Evolutionary conservation across 2,329 filamentous ascomycete species (phyloP).

Genomic region (Pyrenophora seminiperda): DNA sequence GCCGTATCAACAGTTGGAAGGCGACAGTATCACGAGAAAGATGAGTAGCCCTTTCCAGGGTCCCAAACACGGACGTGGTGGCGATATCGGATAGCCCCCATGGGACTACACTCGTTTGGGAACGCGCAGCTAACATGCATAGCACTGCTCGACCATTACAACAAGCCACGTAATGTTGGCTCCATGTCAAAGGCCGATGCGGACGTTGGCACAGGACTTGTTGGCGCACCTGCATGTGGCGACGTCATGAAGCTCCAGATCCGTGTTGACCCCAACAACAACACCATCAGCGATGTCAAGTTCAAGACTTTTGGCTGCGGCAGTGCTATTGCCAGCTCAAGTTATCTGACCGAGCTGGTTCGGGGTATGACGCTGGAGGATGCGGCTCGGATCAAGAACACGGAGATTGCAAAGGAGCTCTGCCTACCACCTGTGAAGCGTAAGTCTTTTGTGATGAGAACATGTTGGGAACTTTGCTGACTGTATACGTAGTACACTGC

Average conservation of each 20-base stretch:
- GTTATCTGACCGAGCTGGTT: constrained; percentile 92
- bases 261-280: constrained; percentile 83
- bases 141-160: constrained; percentile 78
- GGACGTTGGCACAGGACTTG: constrained; percentile 88
- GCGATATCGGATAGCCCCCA: constrained; percentile 10
- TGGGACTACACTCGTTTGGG: constrained; percentile 7
- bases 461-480: constrained; percentile 21
- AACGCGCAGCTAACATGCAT: constrained; percentile 48
- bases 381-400: constrained; percentile 90
- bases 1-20: constrained; percentile 48
- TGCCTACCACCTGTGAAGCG: constrained; percentile 86
- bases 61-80: constrained; percentile 14
- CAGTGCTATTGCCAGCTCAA: constrained; percentile 90
- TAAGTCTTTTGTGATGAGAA: constrained; percentile 56
- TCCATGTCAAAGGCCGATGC: constrained; percentile 77
- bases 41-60: constrained; percentile 50
- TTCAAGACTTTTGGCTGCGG: constrained; percentile 99
- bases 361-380: constrained; percentile 96
- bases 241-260: constrained; percentile 96
- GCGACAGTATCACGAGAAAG: constrained; percentile 69
- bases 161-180: constrained; percentile 76
- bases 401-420: constrained; percentile 96
- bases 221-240: constrained; percentile 87
- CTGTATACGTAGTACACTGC: constrained; percentile 71
- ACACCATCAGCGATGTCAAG: constrained; percentile 91